A percentile compares a stretch with the other conserved stretches of the same genome.
These are phyloP conservation scores for Yamadazyma diddensiae DNA, from an alignment of 1,139 yeast species.

Conservation along the genomic window DNA sequence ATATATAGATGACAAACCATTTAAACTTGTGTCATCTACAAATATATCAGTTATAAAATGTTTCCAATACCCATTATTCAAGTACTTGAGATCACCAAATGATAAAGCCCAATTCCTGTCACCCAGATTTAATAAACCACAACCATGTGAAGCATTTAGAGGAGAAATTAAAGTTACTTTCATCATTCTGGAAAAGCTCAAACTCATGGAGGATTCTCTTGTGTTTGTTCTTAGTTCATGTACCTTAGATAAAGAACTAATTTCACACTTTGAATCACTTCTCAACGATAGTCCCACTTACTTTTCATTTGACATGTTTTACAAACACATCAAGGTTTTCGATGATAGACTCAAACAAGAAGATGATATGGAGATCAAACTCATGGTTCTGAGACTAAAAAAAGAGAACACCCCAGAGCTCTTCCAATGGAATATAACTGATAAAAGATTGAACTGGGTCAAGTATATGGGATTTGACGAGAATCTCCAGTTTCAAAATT, in stretches of 20 bases:
- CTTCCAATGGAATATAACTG: too few species aligned
- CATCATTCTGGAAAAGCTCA: constrained; percentile 9
- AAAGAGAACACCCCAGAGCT: too few species aligned
- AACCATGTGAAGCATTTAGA: constrained; percentile 14
- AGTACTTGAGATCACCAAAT: constrained; percentile 7
- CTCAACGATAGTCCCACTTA: constrained; percentile 8
- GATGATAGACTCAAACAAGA: constrained; percentile 1
- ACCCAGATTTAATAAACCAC: constrained; percentile 3
- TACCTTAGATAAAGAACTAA: constrained; percentile 5
- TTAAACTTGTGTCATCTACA: constrained; percentile 4
- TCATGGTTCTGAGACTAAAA: too few species aligned
- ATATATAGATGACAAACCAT: constrained; percentile 1
- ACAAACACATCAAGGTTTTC: constrained; percentile 1
- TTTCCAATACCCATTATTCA: constrained; percentile 13
- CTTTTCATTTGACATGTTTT: constrained; percentile 12
- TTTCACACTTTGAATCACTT: constrained; percentile 5
- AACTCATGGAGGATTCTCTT: constrained; percentile 5
- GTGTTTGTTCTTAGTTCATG: constrained; percentile 8
- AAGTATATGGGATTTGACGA: too few species aligned
- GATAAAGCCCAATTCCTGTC: constrained; percentile 4
- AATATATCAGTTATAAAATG: constrained; percentile 7
- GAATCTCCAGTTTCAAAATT: too few species aligned
- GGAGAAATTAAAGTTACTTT: constrained; percentile 8
- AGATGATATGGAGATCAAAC: too few species aligned
- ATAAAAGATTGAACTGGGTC: too few species aligned